phyloP scores from a whole-genome alignment of 306 rosid genomes.

The Prunus salicina region DNA sequence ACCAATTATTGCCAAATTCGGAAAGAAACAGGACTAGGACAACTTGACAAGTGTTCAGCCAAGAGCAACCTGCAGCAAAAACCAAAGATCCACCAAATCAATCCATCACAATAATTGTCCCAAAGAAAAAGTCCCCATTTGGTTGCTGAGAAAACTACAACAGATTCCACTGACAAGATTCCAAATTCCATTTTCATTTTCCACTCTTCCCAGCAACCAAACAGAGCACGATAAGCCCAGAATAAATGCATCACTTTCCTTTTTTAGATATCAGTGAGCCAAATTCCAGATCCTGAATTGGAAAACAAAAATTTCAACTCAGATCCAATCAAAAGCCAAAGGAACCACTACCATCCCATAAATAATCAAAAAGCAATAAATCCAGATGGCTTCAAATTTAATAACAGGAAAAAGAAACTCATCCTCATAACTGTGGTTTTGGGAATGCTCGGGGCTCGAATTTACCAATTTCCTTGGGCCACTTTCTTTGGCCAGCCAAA shows the following conservation, averaged over 20 bases:
- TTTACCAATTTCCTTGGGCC: too few relatives aligned
- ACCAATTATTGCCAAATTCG: conserved; percentile 23
- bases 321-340: conserved; percentile 28
- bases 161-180: conserved; percentile 21
- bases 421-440: conserved; percentile 44
- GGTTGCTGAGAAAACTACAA: not conserved
- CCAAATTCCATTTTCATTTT: conserved; percentile 23
- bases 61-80: conserved; percentile 50
- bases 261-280: conserved; percentile 8
- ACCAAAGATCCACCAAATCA: conserved; percentile 38
- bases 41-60: conserved; percentile 9
- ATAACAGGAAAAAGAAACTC: not conserved
- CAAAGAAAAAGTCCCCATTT: conserved; percentile 8
- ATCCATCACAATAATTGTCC: not conserved
- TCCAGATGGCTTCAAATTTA: conserved; percentile 20
- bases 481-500: too few relatives aligned
- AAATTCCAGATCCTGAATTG: conserved; percentile 35
- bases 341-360: conserved; percentile 14
- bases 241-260: conserved; percentile 16
- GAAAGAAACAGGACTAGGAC: conserved; percentile 18
- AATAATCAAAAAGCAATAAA: conserved; percentile 4
- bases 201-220: conserved; percentile 22
- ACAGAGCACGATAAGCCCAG: conserved; percentile 9
- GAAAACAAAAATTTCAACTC: not conserved
- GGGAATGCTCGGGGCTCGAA: conserved; percentile 19